Percentiles rank a stretch among this genome's conserved stretches.
phyloP scores from a whole-genome alignment of 768 basidiomycete genomes.

The Termitomyces eurrhizus region DNA sequence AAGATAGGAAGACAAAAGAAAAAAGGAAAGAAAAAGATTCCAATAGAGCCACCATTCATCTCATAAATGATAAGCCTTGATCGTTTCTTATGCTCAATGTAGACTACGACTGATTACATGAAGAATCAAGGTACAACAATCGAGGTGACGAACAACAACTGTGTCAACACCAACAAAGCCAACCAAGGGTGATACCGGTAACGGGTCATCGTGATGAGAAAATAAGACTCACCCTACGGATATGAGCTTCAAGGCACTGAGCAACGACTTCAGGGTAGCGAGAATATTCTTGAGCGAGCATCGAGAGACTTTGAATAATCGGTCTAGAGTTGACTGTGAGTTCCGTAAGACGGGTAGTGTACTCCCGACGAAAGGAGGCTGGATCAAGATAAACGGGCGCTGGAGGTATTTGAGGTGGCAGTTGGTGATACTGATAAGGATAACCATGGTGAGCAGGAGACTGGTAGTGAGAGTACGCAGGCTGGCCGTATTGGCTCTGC shows the following conservation, averaged over 20 bases:
- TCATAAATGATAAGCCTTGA: conserved; percentile 26
- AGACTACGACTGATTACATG: conserved; percentile 41
- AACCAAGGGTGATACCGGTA: conserved; percentile 19
- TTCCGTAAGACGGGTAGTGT: conserved; percentile 63
- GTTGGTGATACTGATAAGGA: conserved; percentile 40
- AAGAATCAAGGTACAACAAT: conserved; percentile 19
- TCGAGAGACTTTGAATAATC: conserved; percentile 88
- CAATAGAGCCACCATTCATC: conserved; percentile 21
- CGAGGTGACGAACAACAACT: conserved; percentile 5
- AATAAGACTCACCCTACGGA: conserved; percentile 75
- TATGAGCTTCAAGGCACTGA: conserved; percentile 79
- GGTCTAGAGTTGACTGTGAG: conserved; percentile 94
- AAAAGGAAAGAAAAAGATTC: conserved; percentile 3
- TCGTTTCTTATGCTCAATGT: conserved; percentile 34
- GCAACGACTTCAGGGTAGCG: conserved; percentile 78
- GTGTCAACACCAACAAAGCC: conserved; percentile 12
- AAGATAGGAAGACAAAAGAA: conserved; percentile 19
- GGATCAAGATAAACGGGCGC: conserved; percentile 51
- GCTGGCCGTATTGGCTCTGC: conserved; percentile 59
- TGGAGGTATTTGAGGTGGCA: conserved; percentile 38
- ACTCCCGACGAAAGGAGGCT: conserved; percentile 75
- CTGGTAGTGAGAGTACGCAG: conserved; percentile 48
- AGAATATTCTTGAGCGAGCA: conserved; percentile 85
- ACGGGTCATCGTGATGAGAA: conserved; percentile 5
- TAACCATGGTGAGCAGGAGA: conserved; percentile 36